A percentile compares a stretch with the other conserved stretches of the same genome.
These are phyloP conservation scores for Penicillium daleae DNA, from an alignment of 495 filamentous ascomycete species.

Conservation along the genomic window DNA sequence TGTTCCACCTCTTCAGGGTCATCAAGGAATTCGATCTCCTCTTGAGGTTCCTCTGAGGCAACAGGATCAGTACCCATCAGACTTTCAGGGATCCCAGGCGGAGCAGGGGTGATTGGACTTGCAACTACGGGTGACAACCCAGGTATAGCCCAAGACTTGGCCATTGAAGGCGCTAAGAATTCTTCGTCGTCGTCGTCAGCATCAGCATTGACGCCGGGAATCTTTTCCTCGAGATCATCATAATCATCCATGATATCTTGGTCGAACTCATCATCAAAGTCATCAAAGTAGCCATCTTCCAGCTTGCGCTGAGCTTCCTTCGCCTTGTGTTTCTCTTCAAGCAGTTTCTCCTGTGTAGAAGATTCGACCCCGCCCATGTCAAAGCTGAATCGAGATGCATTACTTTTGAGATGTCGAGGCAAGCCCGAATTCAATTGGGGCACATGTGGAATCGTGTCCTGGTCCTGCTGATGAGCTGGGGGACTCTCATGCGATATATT, in stretches of 20 bases:
- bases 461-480: constrained; percentile 29
- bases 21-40: not conserved
- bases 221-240: constrained; percentile 73
- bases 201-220: constrained; percentile 75
- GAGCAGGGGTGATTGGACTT: constrained; percentile 38
- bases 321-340: constrained; percentile 84
- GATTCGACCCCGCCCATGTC: constrained; percentile 81
- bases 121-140: constrained; percentile 44
- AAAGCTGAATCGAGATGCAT: constrained; percentile 88
- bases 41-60: not conserved
- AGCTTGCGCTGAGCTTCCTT: constrained; percentile 58
- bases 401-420: constrained; percentile 82
- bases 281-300: constrained; percentile 52
- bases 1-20: not conserved
- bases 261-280: constrained; percentile 62
- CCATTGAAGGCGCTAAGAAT: constrained; percentile 30
- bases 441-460: constrained; percentile 45
- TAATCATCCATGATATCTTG: constrained; percentile 72
- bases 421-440: constrained; percentile 44
- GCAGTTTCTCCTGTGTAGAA: constrained; percentile 74
- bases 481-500: constrained; percentile 8
- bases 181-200: constrained; percentile 60
- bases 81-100: constrained; percentile 17
- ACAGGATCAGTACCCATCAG: not conserved
- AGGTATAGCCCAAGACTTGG: constrained; percentile 44